phyloP scores from a whole-genome alignment of 2,329 filamentous ascomycete genomes.

The Fusarium sp. region DNA sequence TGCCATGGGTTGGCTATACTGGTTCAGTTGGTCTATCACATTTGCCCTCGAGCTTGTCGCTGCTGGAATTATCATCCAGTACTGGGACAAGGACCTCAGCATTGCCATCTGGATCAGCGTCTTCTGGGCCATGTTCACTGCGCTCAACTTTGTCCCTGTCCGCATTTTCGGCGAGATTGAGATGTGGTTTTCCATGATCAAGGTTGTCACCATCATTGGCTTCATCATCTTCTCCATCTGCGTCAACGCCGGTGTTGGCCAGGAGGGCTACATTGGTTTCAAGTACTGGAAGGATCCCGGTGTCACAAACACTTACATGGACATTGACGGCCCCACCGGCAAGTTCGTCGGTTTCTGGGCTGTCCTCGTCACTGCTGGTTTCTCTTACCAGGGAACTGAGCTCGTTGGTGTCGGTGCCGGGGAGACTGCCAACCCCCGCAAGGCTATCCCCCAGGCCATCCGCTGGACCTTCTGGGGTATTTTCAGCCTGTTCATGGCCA shows the following conservation, averaged over 20 bases:
- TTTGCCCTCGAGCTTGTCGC: constrained; percentile 80
- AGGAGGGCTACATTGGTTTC: constrained; percentile 80
- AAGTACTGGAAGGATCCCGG: constrained; percentile 77
- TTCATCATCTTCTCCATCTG: constrained; percentile 83
- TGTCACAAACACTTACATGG: constrained; percentile 73
- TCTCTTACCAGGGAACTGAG: constrained; percentile 79
- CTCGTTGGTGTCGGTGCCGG: constrained; percentile 83
- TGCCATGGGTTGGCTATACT: constrained; percentile 86
- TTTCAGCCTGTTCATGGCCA: constrained; percentile 74
- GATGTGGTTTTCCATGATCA: constrained; percentile 82
- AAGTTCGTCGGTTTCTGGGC: constrained; percentile 79
- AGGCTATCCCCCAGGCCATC: constrained; percentile 79
- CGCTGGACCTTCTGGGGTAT: constrained; percentile 82
- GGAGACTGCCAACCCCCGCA: constrained; percentile 78
- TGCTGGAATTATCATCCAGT: constrained; percentile 80
- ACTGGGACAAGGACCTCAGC: constrained; percentile 73
- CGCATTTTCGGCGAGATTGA: constrained; percentile 81
- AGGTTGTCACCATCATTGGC: constrained; percentile 79
- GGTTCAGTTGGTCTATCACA: constrained; percentile 81
- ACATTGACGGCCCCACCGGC: constrained; percentile 63
- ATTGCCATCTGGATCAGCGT: constrained; percentile 80
- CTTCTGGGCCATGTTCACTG: constrained; percentile 78
- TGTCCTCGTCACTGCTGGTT: constrained; percentile 75
- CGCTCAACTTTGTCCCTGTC: constrained; percentile 78
- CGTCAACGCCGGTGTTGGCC: constrained; percentile 77